A percentile compares a stretch with the other conserved stretches of the same genome.
These are phyloP conservation scores for Fusarium tjaetaba DNA, from an alignment of 2,329 filamentous ascomycete genomes.

Conservation along the genomic window DNA sequence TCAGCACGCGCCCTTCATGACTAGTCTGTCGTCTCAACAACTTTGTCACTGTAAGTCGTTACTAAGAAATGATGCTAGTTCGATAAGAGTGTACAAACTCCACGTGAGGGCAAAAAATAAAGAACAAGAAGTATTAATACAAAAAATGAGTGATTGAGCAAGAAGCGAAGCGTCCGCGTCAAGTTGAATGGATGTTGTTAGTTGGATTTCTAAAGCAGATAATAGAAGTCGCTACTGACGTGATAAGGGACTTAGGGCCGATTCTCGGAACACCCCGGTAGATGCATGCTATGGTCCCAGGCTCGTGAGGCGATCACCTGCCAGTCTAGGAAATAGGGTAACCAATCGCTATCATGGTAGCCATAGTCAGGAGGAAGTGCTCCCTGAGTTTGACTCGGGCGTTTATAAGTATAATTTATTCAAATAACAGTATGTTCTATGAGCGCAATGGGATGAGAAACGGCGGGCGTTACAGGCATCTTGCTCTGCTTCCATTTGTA, in stretches of 20 bases:
- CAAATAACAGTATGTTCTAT: not conserved
- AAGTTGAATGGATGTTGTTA: not conserved
- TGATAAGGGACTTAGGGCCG: conserved; percentile 25
- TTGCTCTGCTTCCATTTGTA: not conserved
- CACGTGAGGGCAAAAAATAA: not conserved
- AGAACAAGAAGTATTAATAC: not conserved
- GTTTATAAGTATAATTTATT: not conserved
- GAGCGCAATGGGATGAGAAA: not conserved
- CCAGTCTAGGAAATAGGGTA: conserved; percentile 17
- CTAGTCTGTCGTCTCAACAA: not conserved
- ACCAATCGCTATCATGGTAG: conserved; percentile 33
- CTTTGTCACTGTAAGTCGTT: conserved; percentile 2
- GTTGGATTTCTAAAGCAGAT: conserved; percentile 6
- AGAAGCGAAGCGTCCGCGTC: not conserved
- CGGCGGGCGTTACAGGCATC: not conserved
- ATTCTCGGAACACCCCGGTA: conserved; percentile 36
- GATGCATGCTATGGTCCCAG: conserved; percentile 25
- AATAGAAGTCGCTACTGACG: conserved; percentile 27
- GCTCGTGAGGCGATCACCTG: conserved; percentile 43
- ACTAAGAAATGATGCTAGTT: not conserved
- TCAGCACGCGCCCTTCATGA: not conserved
- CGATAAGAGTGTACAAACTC: not conserved
- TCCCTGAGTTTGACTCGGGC: not conserved
- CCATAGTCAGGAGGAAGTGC: not conserved
- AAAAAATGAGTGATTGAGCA: not conserved